Evolutionary conservation across 2,329 filamentous ascomycete genomes (phyloP).

Genomic region (Sporothrix pseudoabietina): DNA sequence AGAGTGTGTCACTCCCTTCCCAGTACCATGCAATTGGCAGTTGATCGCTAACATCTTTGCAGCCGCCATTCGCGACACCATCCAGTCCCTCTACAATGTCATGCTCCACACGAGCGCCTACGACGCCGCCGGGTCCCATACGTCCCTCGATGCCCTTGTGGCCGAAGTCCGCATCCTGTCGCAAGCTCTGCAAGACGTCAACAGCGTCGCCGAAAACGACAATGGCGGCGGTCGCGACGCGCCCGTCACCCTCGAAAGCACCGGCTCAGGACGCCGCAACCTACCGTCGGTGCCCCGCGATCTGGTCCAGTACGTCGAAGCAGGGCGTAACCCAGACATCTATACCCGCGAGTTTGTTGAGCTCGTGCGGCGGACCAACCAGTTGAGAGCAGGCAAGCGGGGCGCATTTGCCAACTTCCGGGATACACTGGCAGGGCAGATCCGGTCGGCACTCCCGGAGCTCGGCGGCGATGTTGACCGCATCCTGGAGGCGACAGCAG

Average conservation of each 20-base stretch:
- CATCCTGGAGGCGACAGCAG: slow-evolving; percentile 51
- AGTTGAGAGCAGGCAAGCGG: slow-evolving; percentile 67
- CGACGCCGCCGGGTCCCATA: slow-evolving; percentile 51
- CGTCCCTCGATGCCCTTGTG: slow-evolving; percentile 59
- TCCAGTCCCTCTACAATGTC: slow-evolving; percentile 65
- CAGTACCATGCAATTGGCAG: neutral
- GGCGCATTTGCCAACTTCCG: slow-evolving; percentile 62
- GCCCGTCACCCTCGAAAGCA: slow-evolving; percentile 1
- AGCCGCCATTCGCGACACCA: slow-evolving; percentile 48
- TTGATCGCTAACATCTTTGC: neutral
- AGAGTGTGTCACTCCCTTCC: slow-evolving; percentile 28
- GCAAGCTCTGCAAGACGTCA: slow-evolving; percentile 45
- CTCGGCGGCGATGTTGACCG: slow-evolving; percentile 54
- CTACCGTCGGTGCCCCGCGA: slow-evolving; percentile 62
- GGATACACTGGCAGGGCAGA: slow-evolving; percentile 63
- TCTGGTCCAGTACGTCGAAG: slow-evolving; percentile 69
- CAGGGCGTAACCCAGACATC: slow-evolving; percentile 72
- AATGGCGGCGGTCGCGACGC: neutral
- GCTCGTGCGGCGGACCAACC: slow-evolving; percentile 65
- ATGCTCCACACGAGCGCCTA: slow-evolving; percentile 66
- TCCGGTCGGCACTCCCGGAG: slow-evolving; percentile 62
- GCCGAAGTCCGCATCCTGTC: slow-evolving; percentile 54
- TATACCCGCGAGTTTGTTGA: slow-evolving; percentile 75
- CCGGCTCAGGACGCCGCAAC: slow-evolving; percentile 8
- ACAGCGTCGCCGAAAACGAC: slow-evolving; percentile 43